Percentiles rank a stretch among this genome's conserved stretches.
phyloP scores from a whole-genome alignment of 2,329 filamentous ascomycete species.

The Alternaria sp. region DNA sequence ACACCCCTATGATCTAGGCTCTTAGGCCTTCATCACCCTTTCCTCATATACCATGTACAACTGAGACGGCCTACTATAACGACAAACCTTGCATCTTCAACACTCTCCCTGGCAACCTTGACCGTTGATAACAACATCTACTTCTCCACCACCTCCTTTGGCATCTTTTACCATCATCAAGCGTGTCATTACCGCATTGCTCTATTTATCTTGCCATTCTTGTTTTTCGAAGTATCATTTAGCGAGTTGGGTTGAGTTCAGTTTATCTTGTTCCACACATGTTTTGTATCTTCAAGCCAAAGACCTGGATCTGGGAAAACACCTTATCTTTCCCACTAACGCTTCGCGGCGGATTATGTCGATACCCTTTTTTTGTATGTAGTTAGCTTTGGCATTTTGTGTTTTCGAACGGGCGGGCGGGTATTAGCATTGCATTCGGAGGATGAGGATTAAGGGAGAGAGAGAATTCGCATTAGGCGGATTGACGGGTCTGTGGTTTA shows the following conservation, averaged over 20 bases:
- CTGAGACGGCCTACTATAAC: constrained; percentile 38
- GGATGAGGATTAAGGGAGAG: neutral
- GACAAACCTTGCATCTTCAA: constrained; percentile 30
- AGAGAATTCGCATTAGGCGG: neutral
- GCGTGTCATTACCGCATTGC: constrained; percentile 28
- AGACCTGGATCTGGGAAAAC: neutral
- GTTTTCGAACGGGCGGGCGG: no score
- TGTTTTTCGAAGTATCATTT: constrained; percentile 28
- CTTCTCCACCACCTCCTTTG: constrained; percentile 13
- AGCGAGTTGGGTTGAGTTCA: constrained; percentile 12
- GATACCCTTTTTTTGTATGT: constrained; percentile 5
- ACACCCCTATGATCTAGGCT: constrained; percentile 44
- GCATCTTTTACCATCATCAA: constrained; percentile 18
- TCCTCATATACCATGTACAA: constrained; percentile 9
- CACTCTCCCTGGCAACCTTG: constrained; percentile 25
- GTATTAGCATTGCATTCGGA: neutral
- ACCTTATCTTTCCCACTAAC: neutral
- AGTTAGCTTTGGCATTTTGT: constrained; percentile 1
- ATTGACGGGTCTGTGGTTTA: neutral
- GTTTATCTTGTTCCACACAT: neutral
- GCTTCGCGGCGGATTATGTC: constrained; percentile 8
- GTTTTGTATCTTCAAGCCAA: constrained; percentile 2
- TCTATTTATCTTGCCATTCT: constrained; percentile 18
- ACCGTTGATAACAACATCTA: neutral
- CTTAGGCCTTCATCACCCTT: neutral